Base-by-base conservation (phyloP, 139 green algal species). In the Closterium sp. region DNA sequence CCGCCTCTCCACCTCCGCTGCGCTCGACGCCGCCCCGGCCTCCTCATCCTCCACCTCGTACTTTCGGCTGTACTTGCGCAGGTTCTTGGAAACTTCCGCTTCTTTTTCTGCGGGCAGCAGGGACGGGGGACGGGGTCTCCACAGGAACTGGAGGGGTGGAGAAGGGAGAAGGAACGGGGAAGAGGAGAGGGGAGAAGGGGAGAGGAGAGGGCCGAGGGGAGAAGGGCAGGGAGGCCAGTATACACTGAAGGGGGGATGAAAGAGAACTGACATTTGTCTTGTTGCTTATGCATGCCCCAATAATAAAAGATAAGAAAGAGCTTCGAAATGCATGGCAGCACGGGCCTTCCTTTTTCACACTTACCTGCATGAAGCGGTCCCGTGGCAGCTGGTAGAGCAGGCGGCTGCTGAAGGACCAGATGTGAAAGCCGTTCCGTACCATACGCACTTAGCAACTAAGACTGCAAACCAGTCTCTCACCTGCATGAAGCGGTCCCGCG, bases 41-140 rank as follows among this genome's bases (percentile, higher is more conserved):
- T 95, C 95, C 95, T 98, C 97, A 94, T 99, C 97, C 94, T 98
- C 96, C 96, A 98, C 97, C 85, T 99, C 97, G 95, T 98, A 99
- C 70, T 94, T 90, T 95, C 99, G 99, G 95, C 92, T 96, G 96
- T 98, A 99, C 89, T 96, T 94, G 92, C 97, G 97, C 88, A 99
- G 96, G 96, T 98, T 97, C 95, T 98, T 98, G 27, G 85, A 32
- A 89, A 99, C 97, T 92, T 99, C 97, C 29, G 92, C 94, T 92
- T 99, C 97, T 95, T 98, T 97, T 94, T 99, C 97, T 29, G 93
- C 28, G 21, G 92, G 89, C 90, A 99, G 97, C 92, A 99, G 95
- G 87, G 89, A 96, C 85, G 97, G 96, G 87, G 96, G 95, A n/a
- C 98, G 96, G 34, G 98, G 98, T 70, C 98, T 96, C 98, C 98